These are phyloP conservation scores for Arthrobotrys entomopaga DNA, from an alignment of 2,329 filamentous ascomycete genomes.

Conservation along the genomic window DNA sequence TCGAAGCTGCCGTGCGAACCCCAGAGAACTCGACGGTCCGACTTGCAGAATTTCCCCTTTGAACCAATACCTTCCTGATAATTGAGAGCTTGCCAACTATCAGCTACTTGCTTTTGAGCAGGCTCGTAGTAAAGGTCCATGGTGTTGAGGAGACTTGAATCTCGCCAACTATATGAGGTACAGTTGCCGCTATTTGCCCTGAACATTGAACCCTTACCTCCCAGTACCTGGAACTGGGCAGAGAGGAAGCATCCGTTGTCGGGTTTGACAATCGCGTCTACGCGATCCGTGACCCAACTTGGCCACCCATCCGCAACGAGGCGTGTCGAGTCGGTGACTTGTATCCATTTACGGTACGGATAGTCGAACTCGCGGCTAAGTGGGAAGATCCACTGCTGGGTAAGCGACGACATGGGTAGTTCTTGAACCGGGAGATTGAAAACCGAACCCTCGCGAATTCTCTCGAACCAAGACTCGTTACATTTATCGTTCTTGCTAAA, in stretches of 20 bases:
- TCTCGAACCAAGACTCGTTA: slow-evolving; percentile 63
- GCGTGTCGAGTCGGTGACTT: slow-evolving; percentile 62
- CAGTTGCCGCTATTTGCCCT: slow-evolving; percentile 62
- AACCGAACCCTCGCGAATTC: slow-evolving; percentile 60
- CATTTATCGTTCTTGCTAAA: slow-evolving; percentile 60
- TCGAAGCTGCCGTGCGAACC: slow-evolving; percentile 13
- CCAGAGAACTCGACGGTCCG: slow-evolving; percentile 19
- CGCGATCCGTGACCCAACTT: slow-evolving; percentile 6
- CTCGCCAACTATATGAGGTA: too few species aligned
- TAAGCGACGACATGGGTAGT: slow-evolving; percentile 64
- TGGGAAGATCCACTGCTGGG: slow-evolving; percentile 64
- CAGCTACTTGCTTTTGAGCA: slow-evolving; percentile 60
- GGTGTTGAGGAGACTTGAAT: slow-evolving; percentile 62
- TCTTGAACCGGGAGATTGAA: slow-evolving; percentile 60
- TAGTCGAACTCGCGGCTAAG: slow-evolving; percentile 65
- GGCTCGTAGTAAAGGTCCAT: slow-evolving; percentile 65
- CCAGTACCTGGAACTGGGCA: slow-evolving; percentile 65
- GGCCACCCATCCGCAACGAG: slow-evolving; percentile 15
- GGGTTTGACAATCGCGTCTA: slow-evolving; percentile 59
- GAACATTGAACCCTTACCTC: slow-evolving; percentile 65
- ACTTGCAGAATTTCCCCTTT: slow-evolving; percentile 14
- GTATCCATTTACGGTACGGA: slow-evolving; percentile 66
- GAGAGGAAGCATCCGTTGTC: slow-evolving; percentile 60
- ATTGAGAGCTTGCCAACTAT: slow-evolving; percentile 64
- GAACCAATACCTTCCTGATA: slow-evolving; percentile 57